phyloP scores from a whole-genome alignment of 495 filamentous ascomycete genomes.

The Amphirosellinia nigrospora region DNA sequence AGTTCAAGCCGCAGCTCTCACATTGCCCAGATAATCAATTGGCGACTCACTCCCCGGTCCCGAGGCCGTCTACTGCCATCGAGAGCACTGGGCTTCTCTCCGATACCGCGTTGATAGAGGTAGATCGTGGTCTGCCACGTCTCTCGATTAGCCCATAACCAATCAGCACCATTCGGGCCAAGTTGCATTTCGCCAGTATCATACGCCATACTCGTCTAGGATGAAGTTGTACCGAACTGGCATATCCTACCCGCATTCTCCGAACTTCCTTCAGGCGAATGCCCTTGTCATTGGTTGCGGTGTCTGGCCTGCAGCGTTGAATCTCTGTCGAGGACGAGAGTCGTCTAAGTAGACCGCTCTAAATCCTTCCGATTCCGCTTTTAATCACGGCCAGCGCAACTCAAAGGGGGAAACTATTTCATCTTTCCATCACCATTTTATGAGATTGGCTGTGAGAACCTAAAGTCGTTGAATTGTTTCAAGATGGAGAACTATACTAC shows the following conservation, averaged over 20 bases:
- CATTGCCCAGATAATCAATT: background rate
- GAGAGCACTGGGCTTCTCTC: constrained; percentile 11
- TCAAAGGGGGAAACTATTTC: background rate
- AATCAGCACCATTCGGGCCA: constrained; percentile 5
- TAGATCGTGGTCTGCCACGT: constrained; percentile 20
- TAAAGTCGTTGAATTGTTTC: background rate
- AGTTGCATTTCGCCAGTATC: constrained; percentile 7
- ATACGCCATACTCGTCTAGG: background rate
- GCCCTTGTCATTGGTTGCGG: background rate
- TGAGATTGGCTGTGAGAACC: background rate
- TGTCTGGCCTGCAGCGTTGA: background rate
- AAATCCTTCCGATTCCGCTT: background rate
- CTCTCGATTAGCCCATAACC: constrained; percentile 7
- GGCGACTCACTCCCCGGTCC: constrained; percentile 5
- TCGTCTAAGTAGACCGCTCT: background rate
- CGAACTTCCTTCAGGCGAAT: background rate
- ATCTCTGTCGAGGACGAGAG: background rate
- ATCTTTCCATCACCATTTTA: background rate
- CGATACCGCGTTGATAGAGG: constrained; percentile 20
- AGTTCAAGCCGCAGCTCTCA: constrained; percentile 6
- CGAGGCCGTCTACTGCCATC: background rate
- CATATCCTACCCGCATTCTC: background rate
- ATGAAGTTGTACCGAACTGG: background rate
- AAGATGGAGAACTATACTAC: constrained; percentile 9
- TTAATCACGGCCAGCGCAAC: constrained; percentile 4